Evolutionary conservation across 192 early-diverging fungal species (phyloP), one percentile per base, ranked within the genome.

Genomic region (Geosiphon pyriformis): DNA sequence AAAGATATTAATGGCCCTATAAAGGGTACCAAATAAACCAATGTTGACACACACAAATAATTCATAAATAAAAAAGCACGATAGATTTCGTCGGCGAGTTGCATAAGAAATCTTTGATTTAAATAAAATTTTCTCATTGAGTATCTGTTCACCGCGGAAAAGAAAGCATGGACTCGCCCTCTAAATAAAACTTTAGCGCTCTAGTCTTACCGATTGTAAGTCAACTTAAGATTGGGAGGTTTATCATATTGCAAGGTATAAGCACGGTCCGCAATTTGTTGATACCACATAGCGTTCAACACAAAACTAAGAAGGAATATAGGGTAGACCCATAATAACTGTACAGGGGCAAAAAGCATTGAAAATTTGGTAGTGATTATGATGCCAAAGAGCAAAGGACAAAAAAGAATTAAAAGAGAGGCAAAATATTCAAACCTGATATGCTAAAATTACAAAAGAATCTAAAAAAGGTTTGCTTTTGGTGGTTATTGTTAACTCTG

Each of bases 291-390:
- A 18, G 78, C 32, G 56, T 80, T 84, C 32, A 85, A 59, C 2
- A 83, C 57, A 49, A 85, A 78, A 54, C 77, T 79, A 12, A 80
- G 53, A 12, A 71, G 29, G 67, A 81, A 82, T 12, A 84, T 55
- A 11, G 85, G 84, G 47, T 81, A 83, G 26, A 81, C 59, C 84
- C 84, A 87, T n/a, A 85, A 72, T 26, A 80, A 29, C 73, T 79
- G 56, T 20, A 18, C 25, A 70, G 17, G n/a, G n/a, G n/a, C n/a
- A n/a, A n/a, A n/a, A n/a, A n/a, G n/a, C n/a, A n/a, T n/a, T n/a
- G n/a, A n/a, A n/a, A n/a, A n/a, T n/a, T n/a, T n/a, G n/a, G n/a
- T n/a, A n/a, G n/a, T n/a, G n/a, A n/a, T n/a, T n/a, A n/a, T n/a
- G n/a, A n/a, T 27, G 27, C 25, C 15, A 23, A 34, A 18, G 23